phyloP scores from a whole-genome alignment of 2,329 filamentous ascomycete species.

The Pseudogymnoascus sp. region DNA sequence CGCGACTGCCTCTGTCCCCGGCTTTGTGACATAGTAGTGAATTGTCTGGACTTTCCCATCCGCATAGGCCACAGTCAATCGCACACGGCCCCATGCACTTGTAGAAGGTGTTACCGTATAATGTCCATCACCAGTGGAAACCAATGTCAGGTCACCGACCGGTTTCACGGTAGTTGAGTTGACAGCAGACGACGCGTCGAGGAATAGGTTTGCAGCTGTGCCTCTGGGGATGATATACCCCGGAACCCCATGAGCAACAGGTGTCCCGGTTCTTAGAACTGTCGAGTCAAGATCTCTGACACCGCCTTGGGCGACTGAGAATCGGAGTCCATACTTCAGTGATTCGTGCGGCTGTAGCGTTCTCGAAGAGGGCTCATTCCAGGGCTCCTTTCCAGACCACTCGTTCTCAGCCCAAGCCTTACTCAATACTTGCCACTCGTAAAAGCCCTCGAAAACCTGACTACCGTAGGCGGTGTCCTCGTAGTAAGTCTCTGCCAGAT shows the following conservation, averaged over 20 bases:
- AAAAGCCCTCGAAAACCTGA: slow-evolving; percentile 55
- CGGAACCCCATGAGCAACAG: slow-evolving; percentile 47
- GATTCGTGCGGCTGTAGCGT: slow-evolving; percentile 40
- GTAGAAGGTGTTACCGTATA: slow-evolving; percentile 41
- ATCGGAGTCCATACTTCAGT: slow-evolving; percentile 45
- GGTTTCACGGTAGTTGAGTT: slow-evolving; percentile 37
- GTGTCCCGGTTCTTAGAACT: slow-evolving; percentile 38
- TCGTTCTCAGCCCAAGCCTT: slow-evolving; percentile 51
- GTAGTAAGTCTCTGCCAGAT: slow-evolving; percentile 41
- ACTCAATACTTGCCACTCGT: slow-evolving; percentile 52
- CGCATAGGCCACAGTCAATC: slow-evolving; percentile 42
- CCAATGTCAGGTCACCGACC: slow-evolving; percentile 33
- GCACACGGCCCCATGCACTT: slow-evolving; percentile 44
- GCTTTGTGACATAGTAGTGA: slow-evolving; percentile 51
- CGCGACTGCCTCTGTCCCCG: slow-evolving; percentile 37
- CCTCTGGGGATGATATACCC: slow-evolving; percentile 49
- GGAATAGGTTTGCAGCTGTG: slow-evolving; percentile 39
- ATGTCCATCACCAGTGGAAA: slow-evolving; percentile 24
- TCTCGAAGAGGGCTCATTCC: slow-evolving; percentile 48
- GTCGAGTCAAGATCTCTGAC: slow-evolving; percentile 44
- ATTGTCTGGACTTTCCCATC: slow-evolving; percentile 46
- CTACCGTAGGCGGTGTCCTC: slow-evolving; percentile 40
- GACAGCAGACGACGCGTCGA: slow-evolving; percentile 38
- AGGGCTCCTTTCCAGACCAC: slow-evolving; percentile 45
- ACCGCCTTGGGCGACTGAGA: slow-evolving; percentile 40